These are phyloP conservation scores for Zygosaccharomyces sapae DNA, from an alignment of 1,139 yeast species.

Conservation along the genomic window DNA sequence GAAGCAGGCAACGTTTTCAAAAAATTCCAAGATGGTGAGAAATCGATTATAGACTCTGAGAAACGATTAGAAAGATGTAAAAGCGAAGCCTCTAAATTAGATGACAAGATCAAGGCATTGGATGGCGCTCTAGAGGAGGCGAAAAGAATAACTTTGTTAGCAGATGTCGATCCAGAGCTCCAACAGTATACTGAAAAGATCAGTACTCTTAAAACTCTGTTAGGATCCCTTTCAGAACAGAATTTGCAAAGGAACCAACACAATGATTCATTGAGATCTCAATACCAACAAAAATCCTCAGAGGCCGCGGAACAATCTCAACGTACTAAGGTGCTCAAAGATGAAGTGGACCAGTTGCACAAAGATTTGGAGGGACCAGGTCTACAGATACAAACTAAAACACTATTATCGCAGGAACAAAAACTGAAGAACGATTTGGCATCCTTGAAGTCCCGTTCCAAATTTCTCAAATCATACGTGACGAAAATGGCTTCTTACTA, in stretches of 20 bases:
- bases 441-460: constrained; percentile 17
- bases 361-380: constrained; percentile 33
- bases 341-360: constrained; percentile 35
- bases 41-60: constrained; percentile 45
- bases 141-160: constrained; percentile 8
- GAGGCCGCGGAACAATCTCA: constrained; percentile 52
- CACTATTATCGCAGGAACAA: constrained; percentile 7
- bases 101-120: constrained; percentile 15
- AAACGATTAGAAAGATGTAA: constrained; percentile 46
- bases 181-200: constrained; percentile 5
- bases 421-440: constrained; percentile 15
- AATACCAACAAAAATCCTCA: constrained; percentile 53
- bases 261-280: constrained; percentile 43
- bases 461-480: constrained; percentile 24
- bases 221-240: constrained; percentile 31
- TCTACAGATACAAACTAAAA: constrained; percentile 12
- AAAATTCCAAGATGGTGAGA: constrained; percentile 46
- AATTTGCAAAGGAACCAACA: constrained; percentile 35
- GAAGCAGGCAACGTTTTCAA: constrained; percentile 48
- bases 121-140: constrained; percentile 13
- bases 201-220: constrained; percentile 14
- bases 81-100: constrained; percentile 35
- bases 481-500: constrained; percentile 23
- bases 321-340: constrained; percentile 36
- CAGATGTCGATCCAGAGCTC: constrained; percentile 14